Base-by-base conservation (phyloP, 2,329 filamentous ascomycete genomes). In the Stemphylium lycopersici region DNA sequence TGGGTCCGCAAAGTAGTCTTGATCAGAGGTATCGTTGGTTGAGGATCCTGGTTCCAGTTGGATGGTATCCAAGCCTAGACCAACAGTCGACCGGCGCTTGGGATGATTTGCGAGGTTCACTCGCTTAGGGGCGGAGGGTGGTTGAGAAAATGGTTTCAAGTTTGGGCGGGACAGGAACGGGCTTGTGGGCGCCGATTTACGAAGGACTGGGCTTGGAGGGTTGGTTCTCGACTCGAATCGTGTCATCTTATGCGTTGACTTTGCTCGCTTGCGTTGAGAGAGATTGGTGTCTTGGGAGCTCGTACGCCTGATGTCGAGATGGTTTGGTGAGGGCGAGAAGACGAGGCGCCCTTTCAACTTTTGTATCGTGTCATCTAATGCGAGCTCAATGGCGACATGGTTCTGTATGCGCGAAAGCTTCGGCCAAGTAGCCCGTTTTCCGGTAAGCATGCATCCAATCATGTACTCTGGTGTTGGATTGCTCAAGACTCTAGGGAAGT, bases 381-480 rank as follows among this genome's bases (percentile, higher is more conserved):
- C 91, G 41, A 96, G 78, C 72, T 98, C 93, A 49, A 97, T 91
- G 3, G 92, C 90, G 64, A 91, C 91, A 49, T 92, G 89, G 68
- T 96, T 95, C 34, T 90, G 83, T 65, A 98, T 90, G 11, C 91
- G 86, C 59, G 89, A 89, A 8, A 98, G 78, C 71, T 93, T 93
- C 0, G 93, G 92, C 93, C 93, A 98, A 0, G 93, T 96, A 2
- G 93, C 93, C 52, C 87, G 83, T 74, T 97, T 90, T 6, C 93
- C 93, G 22, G 85, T 83, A 6, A 91, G 78, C 66, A 90, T 90
- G 7, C 90, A 88, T 41, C 89, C 83, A 4, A 88, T 74, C 90
- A 98, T 96, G 71, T 96, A 98, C 4, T 93, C 90, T 0, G 86
- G 79, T 0, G 89, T 92, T 1, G 93, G 93, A 54, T 98, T 98